phyloP scores from a whole-genome alignment of 2,329 filamentous ascomycete genomes.

The Aspergillus melleus region DNA sequence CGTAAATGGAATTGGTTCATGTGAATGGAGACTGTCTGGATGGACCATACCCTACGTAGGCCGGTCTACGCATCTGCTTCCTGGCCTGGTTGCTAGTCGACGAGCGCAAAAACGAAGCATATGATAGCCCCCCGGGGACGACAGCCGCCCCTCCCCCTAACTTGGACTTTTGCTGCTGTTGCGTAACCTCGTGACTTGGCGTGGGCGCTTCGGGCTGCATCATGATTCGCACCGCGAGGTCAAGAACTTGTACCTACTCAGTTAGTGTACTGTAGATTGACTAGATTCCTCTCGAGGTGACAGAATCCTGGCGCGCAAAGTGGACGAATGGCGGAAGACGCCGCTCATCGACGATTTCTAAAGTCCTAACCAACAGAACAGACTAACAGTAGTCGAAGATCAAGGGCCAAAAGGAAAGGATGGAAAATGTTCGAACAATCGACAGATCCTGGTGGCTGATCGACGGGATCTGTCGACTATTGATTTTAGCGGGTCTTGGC shows the following conservation, averaged over 20 bases:
- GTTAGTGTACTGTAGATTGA: no score
- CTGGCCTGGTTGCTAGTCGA: neutral
- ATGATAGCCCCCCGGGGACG: slow-evolving; percentile 16
- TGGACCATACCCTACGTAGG: neutral
- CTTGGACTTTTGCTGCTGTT: slow-evolving; percentile 21
- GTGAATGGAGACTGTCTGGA: neutral
- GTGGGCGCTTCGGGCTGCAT: slow-evolving; percentile 16
- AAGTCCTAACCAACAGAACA: neutral
- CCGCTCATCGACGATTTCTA: slow-evolving; percentile 5
- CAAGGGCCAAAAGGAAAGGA: slow-evolving; percentile 4
- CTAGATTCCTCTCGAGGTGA: no score
- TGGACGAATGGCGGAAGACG: slow-evolving; percentile 10
- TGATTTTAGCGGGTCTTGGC: slow-evolving; percentile 39
- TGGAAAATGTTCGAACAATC: slow-evolving; percentile 22
- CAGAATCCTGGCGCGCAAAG: slow-evolving; percentile 6
- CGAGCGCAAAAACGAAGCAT: slow-evolving; percentile 7
- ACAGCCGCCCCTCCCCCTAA: slow-evolving; percentile 15
- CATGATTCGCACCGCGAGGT: slow-evolving; percentile 15
- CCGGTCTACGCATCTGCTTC: neutral
- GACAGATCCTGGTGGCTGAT: slow-evolving; percentile 34
- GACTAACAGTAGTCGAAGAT: slow-evolving; percentile 4
- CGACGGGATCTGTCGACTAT: slow-evolving; percentile 42
- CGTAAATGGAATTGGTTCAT: neutral
- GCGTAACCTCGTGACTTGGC: slow-evolving; percentile 23
- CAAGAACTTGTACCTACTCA: no score